Evolutionary conservation across 768 basidiomycete genomes (phyloP).

Genomic region (Podaxis rugospora): DNA sequence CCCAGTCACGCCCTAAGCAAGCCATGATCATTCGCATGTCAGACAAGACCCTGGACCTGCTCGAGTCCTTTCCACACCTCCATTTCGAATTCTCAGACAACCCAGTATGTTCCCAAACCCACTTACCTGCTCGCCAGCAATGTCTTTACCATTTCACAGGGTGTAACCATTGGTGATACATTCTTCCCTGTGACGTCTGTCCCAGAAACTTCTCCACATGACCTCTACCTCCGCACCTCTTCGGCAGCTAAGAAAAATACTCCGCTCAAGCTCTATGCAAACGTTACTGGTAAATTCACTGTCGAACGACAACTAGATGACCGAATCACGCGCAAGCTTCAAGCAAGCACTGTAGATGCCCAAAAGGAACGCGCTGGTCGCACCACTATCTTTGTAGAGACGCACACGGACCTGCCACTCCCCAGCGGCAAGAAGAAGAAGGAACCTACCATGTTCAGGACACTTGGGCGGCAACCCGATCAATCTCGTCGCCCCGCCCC

Average conservation of each 20-base stretch:
- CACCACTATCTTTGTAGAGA: slow-evolving; percentile 47
- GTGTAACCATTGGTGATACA: slow-evolving; percentile 59
- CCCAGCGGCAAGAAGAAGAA: slow-evolving; percentile 34
- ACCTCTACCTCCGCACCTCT: slow-evolving; percentile 67
- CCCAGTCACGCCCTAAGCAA: slow-evolving; percentile 59
- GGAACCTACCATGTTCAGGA: slow-evolving; percentile 36
- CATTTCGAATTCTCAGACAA: slow-evolving; percentile 59
- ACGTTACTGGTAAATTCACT: slow-evolving; percentile 67
- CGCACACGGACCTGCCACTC: slow-evolving; percentile 35
- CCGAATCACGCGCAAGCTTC: slow-evolving; percentile 38
- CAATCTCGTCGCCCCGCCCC: slow-evolving; percentile 18
- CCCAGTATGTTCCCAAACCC: slow-evolving; percentile 40
- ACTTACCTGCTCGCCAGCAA: background rate
- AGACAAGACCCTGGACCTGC: slow-evolving; percentile 64
- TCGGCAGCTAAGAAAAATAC: slow-evolving; percentile 53
- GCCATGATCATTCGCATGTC: slow-evolving; percentile 79
- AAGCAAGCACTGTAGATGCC: slow-evolving; percentile 42
- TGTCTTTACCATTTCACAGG: slow-evolving; percentile 31
- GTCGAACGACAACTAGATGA: slow-evolving; percentile 59
- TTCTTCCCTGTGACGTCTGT: slow-evolving; percentile 57
- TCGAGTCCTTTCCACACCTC: slow-evolving; percentile 48
- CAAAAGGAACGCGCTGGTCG: slow-evolving; percentile 37
- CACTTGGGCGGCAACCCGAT: slow-evolving; percentile 27
- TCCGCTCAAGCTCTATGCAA: slow-evolving; percentile 70
- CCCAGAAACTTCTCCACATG: slow-evolving; percentile 57